phyloP scores from a whole-genome alignment of 495 filamentous ascomycete genomes.

The Bacidia gigantensis region DNA sequence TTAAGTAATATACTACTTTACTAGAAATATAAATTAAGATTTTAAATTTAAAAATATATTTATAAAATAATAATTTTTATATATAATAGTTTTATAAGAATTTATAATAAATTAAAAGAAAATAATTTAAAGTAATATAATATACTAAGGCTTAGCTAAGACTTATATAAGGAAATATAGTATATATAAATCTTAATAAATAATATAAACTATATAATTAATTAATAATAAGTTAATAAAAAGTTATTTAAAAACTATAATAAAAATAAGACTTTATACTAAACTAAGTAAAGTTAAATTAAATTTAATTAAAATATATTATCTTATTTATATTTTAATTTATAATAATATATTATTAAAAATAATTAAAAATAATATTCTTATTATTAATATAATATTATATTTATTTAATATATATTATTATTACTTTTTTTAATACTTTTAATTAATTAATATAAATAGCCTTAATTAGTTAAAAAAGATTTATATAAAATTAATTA shows the following conservation, averaged over 20 bases:
- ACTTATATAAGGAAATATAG: neutral
- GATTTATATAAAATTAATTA: neutral
- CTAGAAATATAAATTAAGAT: neutral
- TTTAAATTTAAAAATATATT: neutral
- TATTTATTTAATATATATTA: neutral
- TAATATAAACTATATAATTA: neutral
- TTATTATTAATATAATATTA: neutral
- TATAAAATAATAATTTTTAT: constrained; percentile 3
- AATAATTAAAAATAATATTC: neutral
- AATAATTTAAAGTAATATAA: constrained; percentile 2
- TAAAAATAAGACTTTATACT: no score
- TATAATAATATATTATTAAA: constrained; percentile 2
- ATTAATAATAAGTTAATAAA: neutral
- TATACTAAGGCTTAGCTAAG: no score
- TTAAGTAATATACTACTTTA: no score
- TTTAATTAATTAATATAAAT: constrained; percentile 3
- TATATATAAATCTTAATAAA: neutral
- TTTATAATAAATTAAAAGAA: neutral
- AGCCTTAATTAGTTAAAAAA: neutral
- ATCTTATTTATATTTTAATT: no score
- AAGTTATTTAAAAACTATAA: neutral
- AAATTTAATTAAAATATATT: neutral
- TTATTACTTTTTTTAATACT: neutral
- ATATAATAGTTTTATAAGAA: neutral
- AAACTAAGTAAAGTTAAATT: neutral